Conservation (phyloP, 192 early-diverging fungal species). For the Linnemannia hyalina region DNA sequence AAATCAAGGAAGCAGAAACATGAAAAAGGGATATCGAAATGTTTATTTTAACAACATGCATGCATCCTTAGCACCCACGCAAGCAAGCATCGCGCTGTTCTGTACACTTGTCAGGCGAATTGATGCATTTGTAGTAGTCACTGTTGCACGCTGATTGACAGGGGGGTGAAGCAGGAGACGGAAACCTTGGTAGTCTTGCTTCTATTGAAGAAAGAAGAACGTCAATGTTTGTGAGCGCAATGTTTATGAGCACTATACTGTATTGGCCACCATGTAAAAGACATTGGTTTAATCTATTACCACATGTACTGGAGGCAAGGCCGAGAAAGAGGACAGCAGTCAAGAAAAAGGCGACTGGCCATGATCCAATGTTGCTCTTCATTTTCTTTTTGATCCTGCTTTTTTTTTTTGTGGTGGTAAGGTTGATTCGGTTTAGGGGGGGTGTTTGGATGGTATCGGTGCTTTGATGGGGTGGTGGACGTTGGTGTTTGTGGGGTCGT, state of each 20-base stretch:
- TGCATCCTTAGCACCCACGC: neutral
- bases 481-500: neutral
- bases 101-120: neutral
- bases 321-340: neutral
- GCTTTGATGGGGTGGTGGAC: neutral
- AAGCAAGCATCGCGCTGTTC: constrained; percentile 10
- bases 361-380: neutral
- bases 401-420: neutral
- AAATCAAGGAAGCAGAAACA: neutral
- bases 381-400: neutral
- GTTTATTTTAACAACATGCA: neutral
- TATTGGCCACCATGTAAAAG: too few relatives aligned
- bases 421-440: too few relatives aligned
- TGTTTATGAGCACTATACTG: too few relatives aligned
- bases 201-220: neutral
- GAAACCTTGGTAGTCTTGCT: neutral
- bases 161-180: constrained; percentile 13
- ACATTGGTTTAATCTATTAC: neutral
- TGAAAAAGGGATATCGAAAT: neutral
- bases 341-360: neutral
- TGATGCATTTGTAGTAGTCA: constrained; percentile 47
- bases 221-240: neutral
- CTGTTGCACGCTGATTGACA: constrained; percentile 36
- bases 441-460: neutral
- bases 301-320: constrained; percentile 2